phyloP scores from a whole-genome alignment of 768 basidiomycete genomes.

The Hypholoma sublateritium region DNA sequence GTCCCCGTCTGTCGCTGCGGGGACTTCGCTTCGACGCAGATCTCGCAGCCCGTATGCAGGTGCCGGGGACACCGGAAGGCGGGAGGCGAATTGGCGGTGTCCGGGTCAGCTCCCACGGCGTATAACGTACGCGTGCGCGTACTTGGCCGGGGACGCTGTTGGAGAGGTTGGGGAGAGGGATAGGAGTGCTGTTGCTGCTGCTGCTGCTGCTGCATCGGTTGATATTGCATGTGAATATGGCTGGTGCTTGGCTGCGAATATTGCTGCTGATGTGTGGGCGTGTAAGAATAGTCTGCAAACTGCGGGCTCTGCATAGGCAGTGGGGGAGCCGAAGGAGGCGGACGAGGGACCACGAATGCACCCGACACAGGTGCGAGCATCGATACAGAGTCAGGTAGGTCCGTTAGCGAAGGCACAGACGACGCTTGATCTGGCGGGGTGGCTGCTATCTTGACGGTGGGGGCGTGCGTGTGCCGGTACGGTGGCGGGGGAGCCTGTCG shows the following conservation, averaged over 20 bases:
- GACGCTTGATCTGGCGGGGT: conserved; percentile 24
- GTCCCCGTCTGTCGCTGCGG: conserved; percentile 24
- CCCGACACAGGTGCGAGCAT: conserved; percentile 29
- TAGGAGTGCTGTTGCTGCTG: neutral
- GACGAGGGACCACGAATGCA: conserved; percentile 19
- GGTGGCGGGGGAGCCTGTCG: conserved; percentile 62
- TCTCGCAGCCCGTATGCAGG: conserved; percentile 70
- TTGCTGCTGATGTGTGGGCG: conserved; percentile 2
- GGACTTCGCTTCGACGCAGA: conserved; percentile 68
- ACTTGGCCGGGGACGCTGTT: conserved; percentile 18
- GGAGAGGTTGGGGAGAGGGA: conserved; percentile 10
- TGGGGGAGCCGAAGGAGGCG: conserved; percentile 8
- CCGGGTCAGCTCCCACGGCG: conserved; percentile 59
- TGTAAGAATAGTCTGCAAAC: conserved; percentile 13
- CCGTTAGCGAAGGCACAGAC: conserved; percentile 23
- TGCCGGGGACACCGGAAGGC: conserved; percentile 71
- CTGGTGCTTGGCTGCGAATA: conserved; percentile 5
- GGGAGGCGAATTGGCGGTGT: conserved; percentile 60
- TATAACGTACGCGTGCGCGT: conserved; percentile 53
- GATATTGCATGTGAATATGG: conserved; percentile 15
- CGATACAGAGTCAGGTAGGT: conserved; percentile 28
- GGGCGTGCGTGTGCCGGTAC: conserved; percentile 37
- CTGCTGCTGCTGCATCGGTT: conserved; percentile 15
- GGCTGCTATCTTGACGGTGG: conserved; percentile 19
- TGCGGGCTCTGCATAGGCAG: conserved; percentile 16